Evolutionary conservation across 108 stramenopile species (phyloP).

Genomic region (Schizochytrium sp.): DNA sequence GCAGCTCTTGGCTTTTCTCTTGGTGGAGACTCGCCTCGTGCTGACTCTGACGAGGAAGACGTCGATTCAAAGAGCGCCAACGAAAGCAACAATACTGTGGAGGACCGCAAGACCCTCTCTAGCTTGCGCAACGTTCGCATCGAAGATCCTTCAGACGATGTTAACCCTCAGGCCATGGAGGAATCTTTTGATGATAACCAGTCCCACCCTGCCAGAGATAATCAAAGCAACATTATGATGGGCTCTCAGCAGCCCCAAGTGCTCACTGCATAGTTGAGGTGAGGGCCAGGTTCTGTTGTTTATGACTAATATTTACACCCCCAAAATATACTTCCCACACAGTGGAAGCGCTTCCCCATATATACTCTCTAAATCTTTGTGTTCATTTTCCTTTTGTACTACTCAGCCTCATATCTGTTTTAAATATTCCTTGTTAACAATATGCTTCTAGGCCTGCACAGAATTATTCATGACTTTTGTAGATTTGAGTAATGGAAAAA

Average conservation of each 20-base stretch:
- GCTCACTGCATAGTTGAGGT: neutral
- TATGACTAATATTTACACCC: no score
- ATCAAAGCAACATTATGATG: neutral
- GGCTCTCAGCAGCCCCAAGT: constrained; percentile 15
- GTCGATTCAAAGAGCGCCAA: neutral
- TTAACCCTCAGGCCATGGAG: neutral
- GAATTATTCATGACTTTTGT: no score
- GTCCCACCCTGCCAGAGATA: neutral
- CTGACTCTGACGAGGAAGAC: neutral
- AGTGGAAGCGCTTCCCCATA: no score
- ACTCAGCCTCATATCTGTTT: no score
- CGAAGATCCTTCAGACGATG: neutral
- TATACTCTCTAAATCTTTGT: no score
- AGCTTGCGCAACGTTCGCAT: constrained; percentile 23
- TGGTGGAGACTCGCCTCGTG: neutral
- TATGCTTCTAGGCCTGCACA: no score
- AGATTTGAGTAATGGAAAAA: no score
- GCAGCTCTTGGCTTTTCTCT: neutral
- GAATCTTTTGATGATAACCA: no score
- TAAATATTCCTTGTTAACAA: no score
- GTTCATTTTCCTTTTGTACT: no score
- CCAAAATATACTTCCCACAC: no score
- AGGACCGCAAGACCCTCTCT: neutral
- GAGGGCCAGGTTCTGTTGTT: no score
- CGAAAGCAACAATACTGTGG: neutral